Evolutionary conservation across 345 rosid genomes (phyloP), one percentile per base, ranked within the genome.

Genomic region (Syzygium grande): DNA sequence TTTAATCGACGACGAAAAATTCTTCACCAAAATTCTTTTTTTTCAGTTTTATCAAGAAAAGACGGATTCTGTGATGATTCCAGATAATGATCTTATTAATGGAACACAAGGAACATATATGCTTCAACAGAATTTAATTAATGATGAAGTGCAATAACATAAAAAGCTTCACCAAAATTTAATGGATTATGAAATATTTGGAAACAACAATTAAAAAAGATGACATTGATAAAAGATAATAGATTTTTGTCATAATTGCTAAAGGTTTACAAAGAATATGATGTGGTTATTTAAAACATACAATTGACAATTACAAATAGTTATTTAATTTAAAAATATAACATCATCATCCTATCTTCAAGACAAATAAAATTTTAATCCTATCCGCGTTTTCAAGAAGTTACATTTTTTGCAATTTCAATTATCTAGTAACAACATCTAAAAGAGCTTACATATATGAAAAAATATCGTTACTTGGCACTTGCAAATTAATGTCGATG

Each of bases 281-380:
- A 59, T 59, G 17, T 59, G 15, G 1, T 7, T 11, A 59, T 59
- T 25, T 2, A 59, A 59, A 25, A n/a, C 8, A 12, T 59, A 27
- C 68, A 25, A 25, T 58, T 0, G 7, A 11, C 3, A 0, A 0
- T 25, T 58, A 58, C 1, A 58, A 58, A 11, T 0, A 6, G 14
- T 25, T 4, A 58, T 58, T 25, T 3, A 54, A 25, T 58, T 58
- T 59, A 59, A 59, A 61, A 59, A 61, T 2, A 6, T n/a, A 61
- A n/a, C 9, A n/a, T n/a, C 9, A 0, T 6, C 6, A n/a, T n/a
- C 9, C 2, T 2, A n/a, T n/a, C 19, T n/a, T 55, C 0, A 0
- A 21, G 8, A 21, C 59, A 55, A 55, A 7, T 61, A 61, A 61
- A 9, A n/a, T 61, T 7, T 1, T 0, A 61, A n/a, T n/a, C 9